A percentile compares a stretch with the other conserved stretches of the same genome.
Conservation (phyloP, 345 rosid species). For the Lepidium sativum region DNA sequence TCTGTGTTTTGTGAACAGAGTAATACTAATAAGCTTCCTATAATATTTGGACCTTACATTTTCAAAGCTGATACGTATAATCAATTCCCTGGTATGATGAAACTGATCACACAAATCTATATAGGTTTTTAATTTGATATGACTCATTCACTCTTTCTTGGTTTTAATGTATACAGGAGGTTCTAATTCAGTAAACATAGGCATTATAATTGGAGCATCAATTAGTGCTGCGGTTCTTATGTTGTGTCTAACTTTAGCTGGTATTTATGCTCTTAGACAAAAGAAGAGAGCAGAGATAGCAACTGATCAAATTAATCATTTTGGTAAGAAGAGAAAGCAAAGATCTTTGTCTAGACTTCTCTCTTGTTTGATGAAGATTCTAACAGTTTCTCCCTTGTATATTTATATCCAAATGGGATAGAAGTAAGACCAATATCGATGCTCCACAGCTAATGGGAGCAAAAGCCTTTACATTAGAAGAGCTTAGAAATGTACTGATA, state of each 20-base stretch:
- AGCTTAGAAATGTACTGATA: not conserved
- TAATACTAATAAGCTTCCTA: not conserved
- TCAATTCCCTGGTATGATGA: not conserved
- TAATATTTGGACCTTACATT: not conserved
- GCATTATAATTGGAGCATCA: not conserved
- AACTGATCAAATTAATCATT: conserved; percentile 23
- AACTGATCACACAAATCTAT: not conserved
- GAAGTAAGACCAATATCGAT: not conserved
- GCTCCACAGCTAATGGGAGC: not conserved
- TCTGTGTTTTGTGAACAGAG: not conserved
- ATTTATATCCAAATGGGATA: not conserved
- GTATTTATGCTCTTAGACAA: not conserved
- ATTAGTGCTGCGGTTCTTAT: not conserved
- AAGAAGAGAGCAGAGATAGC: not conserved
- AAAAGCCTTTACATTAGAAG: not conserved
- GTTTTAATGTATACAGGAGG: not conserved
- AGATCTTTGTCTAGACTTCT: not conserved
- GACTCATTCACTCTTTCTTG: not conserved
- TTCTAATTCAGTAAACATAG: conserved; percentile 14
- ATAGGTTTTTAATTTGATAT: not conserved
- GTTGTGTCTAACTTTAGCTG: not conserved
- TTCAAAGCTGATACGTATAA: not conserved
- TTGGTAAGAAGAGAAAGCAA: not conserved
- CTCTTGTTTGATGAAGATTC: not conserved
- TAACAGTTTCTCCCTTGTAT: not conserved